A percentile compares a stretch with the other conserved stretches of the same genome.
phyloP scores from a whole-genome alignment of 2,329 filamentous ascomycete species.

The Aspergillus novofumigatus region DNA sequence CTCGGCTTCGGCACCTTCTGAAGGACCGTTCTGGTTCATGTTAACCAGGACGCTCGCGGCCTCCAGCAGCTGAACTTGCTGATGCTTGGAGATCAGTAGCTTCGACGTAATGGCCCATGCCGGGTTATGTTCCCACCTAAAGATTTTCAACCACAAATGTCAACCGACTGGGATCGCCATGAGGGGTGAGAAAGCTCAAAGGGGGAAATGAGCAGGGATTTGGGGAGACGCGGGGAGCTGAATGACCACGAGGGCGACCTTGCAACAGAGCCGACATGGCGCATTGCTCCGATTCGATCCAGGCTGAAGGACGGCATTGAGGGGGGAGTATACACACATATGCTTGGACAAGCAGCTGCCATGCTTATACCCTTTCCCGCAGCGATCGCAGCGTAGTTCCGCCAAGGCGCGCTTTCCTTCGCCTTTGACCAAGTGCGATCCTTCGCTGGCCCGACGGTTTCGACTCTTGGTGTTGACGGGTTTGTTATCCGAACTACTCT shows the following conservation, averaged over 20 bases:
- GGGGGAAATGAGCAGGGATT: constrained; percentile 24
- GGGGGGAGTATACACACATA: constrained; percentile 78
- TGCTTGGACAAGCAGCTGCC: constrained; percentile 99
- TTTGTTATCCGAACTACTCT: constrained; percentile 47
- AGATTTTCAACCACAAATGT: constrained; percentile 31
- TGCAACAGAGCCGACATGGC: constrained; percentile 37
- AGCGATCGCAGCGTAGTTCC: constrained; percentile 94
- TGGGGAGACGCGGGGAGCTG: constrained; percentile 10
- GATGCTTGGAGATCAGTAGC: constrained; percentile 97
- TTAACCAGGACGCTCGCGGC: constrained; percentile 92
- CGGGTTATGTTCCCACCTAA: constrained; percentile 98
- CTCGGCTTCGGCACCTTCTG: constrained; percentile 62
- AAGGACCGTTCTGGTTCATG: constrained; percentile 69
- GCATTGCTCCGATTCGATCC: constrained; percentile 38
- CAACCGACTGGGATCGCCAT: constrained; percentile 33
- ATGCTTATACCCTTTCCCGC: constrained; percentile 99
- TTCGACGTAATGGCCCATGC: constrained; percentile 98
- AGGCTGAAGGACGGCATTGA: constrained; percentile 44
- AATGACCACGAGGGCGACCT: constrained; percentile 36
- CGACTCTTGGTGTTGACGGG: constrained; percentile 50
- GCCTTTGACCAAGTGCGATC: constrained; percentile 74
- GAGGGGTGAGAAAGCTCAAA: constrained; percentile 20
- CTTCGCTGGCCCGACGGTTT: constrained; percentile 72
- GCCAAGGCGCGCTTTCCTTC: constrained; percentile 73
- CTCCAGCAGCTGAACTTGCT: constrained; percentile 96